Base-by-base conservation (phyloP, 768 basidiomycete species). In the Hygrophoropsis aurantiaca region DNA sequence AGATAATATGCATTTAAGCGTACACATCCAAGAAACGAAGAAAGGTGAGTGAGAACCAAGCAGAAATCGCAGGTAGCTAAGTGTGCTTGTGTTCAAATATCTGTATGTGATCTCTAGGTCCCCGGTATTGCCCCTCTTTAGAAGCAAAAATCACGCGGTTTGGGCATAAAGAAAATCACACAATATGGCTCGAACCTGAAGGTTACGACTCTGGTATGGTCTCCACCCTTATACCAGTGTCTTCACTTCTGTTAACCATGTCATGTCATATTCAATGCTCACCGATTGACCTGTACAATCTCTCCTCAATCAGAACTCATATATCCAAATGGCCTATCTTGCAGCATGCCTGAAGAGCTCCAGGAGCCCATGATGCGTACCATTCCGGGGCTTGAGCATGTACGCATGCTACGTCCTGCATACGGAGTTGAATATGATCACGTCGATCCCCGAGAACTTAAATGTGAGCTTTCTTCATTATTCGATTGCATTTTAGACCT, bases 401-500 rank as follows among this genome's bases (percentile, higher is more conserved):
- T 85, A 23, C 80, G 85, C 58, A 87, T 95, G 76, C 78, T 89
- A 4, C 71, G 77, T 54, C 92, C 92, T 1, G 93, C 90, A 0
- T 95, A 94, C 67, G 93, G 93, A 2, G 90, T 95, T 25, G 91
- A 95, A 62, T 95, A 95, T 53, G 93, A 95, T 59, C 84, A 90
- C 58, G 75, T 95, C 10, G 91, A 95, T 68, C 86, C 93, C 8
- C 71, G 89, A 18, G 92, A 94, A 53, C 75, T 95, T 30, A 71
- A 70, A 24, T 70, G 90, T 90, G 52, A 54, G 87, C 75, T 13
- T 13, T 21, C 8, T 20, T n/a, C n/a, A n/a, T n/a, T n/a, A n/a
- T n/a, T n/a, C n/a, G n/a, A n/a, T n/a, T n/a, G n/a, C n/a, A n/a
- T n/a, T n/a, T n/a, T n/a, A n/a, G n/a, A n/a, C n/a, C n/a, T n/a